These are phyloP conservation scores for Pleoardoris graminearum DNA, from an alignment of 2,329 filamentous ascomycete species.

Conservation along the genomic window DNA sequence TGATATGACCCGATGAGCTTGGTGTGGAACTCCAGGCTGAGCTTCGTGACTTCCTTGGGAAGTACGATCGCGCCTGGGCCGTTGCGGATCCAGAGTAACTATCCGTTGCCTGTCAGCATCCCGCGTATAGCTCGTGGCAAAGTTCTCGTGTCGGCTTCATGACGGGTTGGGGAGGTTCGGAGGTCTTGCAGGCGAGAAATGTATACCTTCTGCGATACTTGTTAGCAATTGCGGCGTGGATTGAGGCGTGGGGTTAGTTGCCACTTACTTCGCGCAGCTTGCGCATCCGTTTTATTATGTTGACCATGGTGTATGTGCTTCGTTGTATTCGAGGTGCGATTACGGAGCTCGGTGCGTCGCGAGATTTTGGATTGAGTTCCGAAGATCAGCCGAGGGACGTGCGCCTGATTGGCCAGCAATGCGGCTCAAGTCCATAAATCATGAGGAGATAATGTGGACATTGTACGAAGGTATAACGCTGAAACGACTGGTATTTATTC, in stretches of 20 bases:
- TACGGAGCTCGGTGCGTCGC: slow-evolving; percentile 25
- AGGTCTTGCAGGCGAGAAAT: slow-evolving; percentile 13
- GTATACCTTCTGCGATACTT: slow-evolving; percentile 36
- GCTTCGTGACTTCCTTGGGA: slow-evolving; percentile 72
- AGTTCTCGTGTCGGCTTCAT: too few relatives aligned
- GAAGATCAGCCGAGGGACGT: slow-evolving; percentile 7
- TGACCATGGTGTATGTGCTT: slow-evolving; percentile 51
- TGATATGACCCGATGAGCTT: slow-evolving; percentile 65
- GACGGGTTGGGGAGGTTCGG: too few relatives aligned
- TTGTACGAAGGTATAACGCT: neutral
- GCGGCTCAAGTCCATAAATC: neutral
- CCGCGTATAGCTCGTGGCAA: neutral
- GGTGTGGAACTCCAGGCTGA: slow-evolving; percentile 73
- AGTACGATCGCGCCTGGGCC: slow-evolving; percentile 84
- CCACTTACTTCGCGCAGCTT: slow-evolving; percentile 70
- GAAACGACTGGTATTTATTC: slow-evolving; percentile 6
- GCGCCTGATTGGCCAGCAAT: slow-evolving; percentile 6
- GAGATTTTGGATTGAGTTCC: slow-evolving; percentile 27
- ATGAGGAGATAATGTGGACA: neutral
- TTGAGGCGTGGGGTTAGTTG: neutral
- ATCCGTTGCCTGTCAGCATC: slow-evolving; percentile 11
- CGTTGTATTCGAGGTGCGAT: slow-evolving; percentile 16
- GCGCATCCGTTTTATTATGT: slow-evolving; percentile 70
- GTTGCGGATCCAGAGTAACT: slow-evolving; percentile 75
- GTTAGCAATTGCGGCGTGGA: slow-evolving; percentile 26